A percentile compares a stretch with the other conserved stretches of the same genome.
These are phyloP conservation scores for Betula pendula DNA, from an alignment of 306 rosid genomes.

Conservation along the genomic window DNA sequence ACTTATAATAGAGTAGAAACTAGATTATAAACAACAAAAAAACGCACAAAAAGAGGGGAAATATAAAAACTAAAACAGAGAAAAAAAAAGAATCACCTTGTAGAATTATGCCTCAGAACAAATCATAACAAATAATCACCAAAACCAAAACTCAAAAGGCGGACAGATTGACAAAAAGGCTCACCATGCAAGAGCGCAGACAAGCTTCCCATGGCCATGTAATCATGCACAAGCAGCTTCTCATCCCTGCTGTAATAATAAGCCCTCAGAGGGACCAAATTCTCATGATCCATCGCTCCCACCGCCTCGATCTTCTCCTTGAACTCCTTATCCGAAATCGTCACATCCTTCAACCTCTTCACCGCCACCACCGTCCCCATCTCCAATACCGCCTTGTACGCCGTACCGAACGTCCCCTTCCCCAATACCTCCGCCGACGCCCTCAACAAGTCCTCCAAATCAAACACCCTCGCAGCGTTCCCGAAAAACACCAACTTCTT, in stretches of 20 bases:
- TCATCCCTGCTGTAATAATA: constrained; percentile 66
- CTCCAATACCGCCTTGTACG: constrained; percentile 66
- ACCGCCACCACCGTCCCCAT: constrained; percentile 61
- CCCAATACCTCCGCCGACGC: constrained; percentile 83
- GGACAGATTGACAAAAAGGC: constrained; percentile 10
- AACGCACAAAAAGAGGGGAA: not conserved
- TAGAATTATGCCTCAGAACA: constrained; percentile 5
- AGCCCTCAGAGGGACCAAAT: constrained; percentile 68
- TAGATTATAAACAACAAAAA: constrained; percentile 15
- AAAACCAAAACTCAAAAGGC: constrained; percentile 1
- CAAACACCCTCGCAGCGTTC: constrained; percentile 46
- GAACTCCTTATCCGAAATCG: constrained; percentile 53
- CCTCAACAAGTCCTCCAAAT: constrained; percentile 66
- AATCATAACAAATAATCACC: constrained; percentile 15
- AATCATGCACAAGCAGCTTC: constrained; percentile 73
- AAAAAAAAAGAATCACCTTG: not conserved
- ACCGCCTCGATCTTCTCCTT: constrained; percentile 59
- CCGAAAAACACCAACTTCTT: constrained; percentile 62
- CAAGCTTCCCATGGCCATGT: constrained; percentile 68
- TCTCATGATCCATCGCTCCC: constrained; percentile 65
- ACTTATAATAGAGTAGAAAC: not conserved
- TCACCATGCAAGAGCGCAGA: constrained; percentile 75
- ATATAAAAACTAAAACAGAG: constrained; percentile 3
- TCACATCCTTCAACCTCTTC: constrained; percentile 65
- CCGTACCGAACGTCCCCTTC: constrained; percentile 67